Base-by-base conservation (phyloP, 768 basidiomycete species). In the Russula griseocarnosa region DNA sequence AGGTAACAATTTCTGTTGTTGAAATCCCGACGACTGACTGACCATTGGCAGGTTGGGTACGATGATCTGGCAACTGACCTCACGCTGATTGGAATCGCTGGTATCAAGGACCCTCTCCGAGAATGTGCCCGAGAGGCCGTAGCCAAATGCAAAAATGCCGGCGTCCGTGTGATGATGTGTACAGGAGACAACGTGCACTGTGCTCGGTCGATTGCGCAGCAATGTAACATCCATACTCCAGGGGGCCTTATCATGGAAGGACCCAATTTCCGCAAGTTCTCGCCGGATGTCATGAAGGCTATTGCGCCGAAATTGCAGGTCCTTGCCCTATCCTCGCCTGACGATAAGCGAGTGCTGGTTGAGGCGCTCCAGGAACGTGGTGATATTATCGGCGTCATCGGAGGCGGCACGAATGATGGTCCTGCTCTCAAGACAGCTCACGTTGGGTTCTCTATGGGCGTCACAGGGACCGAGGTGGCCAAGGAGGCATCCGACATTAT, bases 401-500 rank as follows among this genome's bases (percentile, higher is more conserved):
- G 97, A 50, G 97, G 98, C 67, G 97, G 97, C 67, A 97, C 95
- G 5, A 98, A 99, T 75, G 97, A 99, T 71, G 96, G 94, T 0
- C 95, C 94, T 34, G 95, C 95, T 8, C 83, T 98, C 66, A 97
- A 95, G 78, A 90, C 90, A 1, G 96, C 97, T 28, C 81, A 98
- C 70, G 94, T 99, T 34, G 96, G 97, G 32, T 98, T 98, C 78
- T 94, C 92, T 5, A 95, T 95, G 93, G 92, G 92, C 69, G 88
- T 94, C 68, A 86, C 94, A 32, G 97, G 97, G 11, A 99, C 97
- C 1, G 97, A 99, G 74, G 94, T 99, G 20, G 95, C 97, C 54
- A 98, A 99, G 76, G 95, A 98, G 74, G 97, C 97, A 1, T 98
- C 96, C 8, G 97, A 99, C 71, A 97, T 99, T 71, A 95, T 98